Base-by-base conservation (phyloP, 257 asterid species). In the Lithospermum erythrorhizon region DNA sequence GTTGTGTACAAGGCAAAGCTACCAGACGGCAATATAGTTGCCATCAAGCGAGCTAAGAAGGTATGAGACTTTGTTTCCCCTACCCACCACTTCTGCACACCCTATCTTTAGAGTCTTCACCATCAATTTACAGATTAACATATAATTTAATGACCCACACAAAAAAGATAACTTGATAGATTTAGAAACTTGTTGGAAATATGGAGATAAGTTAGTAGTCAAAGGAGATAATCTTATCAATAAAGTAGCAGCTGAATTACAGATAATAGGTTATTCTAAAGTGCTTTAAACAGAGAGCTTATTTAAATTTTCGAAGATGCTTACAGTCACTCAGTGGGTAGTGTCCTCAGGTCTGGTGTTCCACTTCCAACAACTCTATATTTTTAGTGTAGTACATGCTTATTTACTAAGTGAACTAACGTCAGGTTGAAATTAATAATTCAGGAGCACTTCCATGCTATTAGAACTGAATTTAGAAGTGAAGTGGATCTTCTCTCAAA, bases 11-110 rank as follows among this genome's bases (percentile, higher is more conserved):
- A 74, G 76, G 99, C 95, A 61, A 81, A 76, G 71, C 84, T 93
- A 64, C 76, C 91, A 53, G 91, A 79, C 77, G 97, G 96, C 54
- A 84, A 70, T 58, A 71, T 81, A 18, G 95, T 93, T 72, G 97
- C 97, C 74, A 82, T 93, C 65, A 93, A 93, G 73, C 94, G 99
- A 62, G 97, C 96, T 57, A 89, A 90, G 78, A 86, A 78, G 99
- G 99, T 93, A 80, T 59, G 35, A 18, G 22, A 19, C 27, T 59
- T 59, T 22, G 32, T 51, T 59, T 59, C 53, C 14, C 24, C 9
- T 20, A 25, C 21, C 22, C 56, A n/a, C 5, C 9, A 9, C 21
- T 16, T n/a, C 56, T 5, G 4, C 56, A 18, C 10, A 3, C 56
- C 22, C 32, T 8, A 35, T 9, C 14, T 35, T 35, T 35, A 35